phyloP scores from a whole-genome alignment of 371 early-diverging fungal species.

The Mortierella sp. region DNA sequence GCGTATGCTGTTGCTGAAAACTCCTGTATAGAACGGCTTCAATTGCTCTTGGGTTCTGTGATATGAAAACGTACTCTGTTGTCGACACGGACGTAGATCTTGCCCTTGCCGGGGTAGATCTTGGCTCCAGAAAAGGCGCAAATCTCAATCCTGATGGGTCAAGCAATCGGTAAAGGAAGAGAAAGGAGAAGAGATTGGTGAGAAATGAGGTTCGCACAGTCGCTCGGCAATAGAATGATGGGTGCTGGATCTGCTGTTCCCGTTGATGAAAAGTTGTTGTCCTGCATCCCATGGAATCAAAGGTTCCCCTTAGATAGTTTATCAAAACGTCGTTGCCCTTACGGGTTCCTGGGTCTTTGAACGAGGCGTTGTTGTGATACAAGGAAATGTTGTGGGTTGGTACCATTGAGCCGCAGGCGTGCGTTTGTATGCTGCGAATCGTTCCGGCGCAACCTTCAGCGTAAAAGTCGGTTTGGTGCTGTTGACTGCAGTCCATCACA shows the following conservation, averaged over 20 bases:
- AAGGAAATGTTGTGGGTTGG: not conserved
- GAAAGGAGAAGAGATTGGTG: slow-evolving; percentile 4
- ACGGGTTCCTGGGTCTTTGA: not conserved
- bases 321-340: not conserved
- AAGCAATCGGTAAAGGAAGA: slow-evolving; percentile 3
- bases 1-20: not conserved
- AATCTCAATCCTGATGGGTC: slow-evolving; percentile 81
- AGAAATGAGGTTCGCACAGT: not conserved
- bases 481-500: not conserved
- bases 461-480: not conserved
- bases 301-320: slow-evolving; percentile 32
- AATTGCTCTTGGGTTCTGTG: not conserved
- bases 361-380: not conserved
- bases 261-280: not conserved
- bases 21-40: not conserved
- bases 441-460: not conserved
- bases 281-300: slow-evolving; percentile 25
- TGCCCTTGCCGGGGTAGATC: slow-evolving; percentile 99
- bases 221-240: too few relatives aligned
- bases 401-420: not conserved
- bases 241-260: not conserved
- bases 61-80: slow-evolving; percentile 71
- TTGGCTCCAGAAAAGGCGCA: slow-evolving; percentile 98
- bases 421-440: not conserved
- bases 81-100: slow-evolving; percentile 92